These are phyloP conservation scores for Calonectria fujianensis DNA, from an alignment of 2,329 filamentous ascomycete species.

Conservation along the genomic window DNA sequence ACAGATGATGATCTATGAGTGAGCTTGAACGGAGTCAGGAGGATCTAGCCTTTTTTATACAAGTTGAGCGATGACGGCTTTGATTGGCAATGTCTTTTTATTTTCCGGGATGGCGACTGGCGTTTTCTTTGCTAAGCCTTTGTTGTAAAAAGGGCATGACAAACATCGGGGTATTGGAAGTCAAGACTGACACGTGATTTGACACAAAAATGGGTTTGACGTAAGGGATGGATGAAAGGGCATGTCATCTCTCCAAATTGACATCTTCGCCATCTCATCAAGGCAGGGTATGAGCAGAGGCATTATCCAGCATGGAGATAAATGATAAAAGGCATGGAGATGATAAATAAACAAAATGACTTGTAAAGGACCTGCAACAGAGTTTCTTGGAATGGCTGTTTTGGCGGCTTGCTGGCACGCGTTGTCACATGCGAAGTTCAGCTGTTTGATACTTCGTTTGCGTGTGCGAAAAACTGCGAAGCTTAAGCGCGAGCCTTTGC, in stretches of 20 bases:
- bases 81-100: background rate
- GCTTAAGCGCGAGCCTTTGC: too few species aligned
- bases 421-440: too few species aligned
- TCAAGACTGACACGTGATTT: background rate
- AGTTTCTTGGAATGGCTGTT: too few species aligned
- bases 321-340: background rate
- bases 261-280: background rate
- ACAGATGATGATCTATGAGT: background rate
- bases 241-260: background rate
- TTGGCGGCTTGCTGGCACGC: too few species aligned
- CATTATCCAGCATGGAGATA: background rate
- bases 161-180: background rate
- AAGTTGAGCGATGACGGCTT: background rate
- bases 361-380: background rate
- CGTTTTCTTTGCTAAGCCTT: background rate
- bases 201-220: background rate
- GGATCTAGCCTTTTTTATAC: background rate
- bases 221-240: background rate
- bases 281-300: background rate
- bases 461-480: too few species aligned
- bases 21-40: background rate
- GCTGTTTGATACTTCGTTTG: too few species aligned
- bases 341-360: background rate
- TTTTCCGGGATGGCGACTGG: background rate
- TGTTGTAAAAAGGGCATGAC: background rate